These are phyloP conservation scores for Antitrichia curtipendula DNA, from an alignment of 225 moss, liverwort and hornwort species.

Conservation along the genomic window DNA sequence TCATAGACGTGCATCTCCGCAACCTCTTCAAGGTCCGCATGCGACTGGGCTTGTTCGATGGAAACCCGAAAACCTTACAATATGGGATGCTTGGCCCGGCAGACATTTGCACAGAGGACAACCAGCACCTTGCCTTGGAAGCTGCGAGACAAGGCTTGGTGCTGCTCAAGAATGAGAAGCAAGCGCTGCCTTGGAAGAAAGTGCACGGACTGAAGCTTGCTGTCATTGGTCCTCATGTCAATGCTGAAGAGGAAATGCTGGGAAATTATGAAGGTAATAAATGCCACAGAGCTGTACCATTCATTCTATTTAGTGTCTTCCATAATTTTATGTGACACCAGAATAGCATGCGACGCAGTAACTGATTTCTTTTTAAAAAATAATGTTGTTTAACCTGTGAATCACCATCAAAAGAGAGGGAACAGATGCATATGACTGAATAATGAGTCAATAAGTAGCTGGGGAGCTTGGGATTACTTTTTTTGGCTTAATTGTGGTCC, in stretches of 20 bases:
- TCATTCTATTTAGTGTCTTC: neutral
- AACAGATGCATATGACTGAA: neutral
- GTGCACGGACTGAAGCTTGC: constrained; percentile 24
- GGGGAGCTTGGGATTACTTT: too few relatives aligned
- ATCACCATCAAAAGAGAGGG: neutral
- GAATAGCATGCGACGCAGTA: neutral
- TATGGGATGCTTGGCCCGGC: constrained; percentile 44
- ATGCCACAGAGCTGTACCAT: neutral
- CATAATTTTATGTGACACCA: neutral
- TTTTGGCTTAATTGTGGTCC: neutral
- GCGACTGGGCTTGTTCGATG: constrained; percentile 78
- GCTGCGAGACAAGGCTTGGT: constrained; percentile 67
- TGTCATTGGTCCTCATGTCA: constrained; percentile 77
- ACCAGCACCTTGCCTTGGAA: constrained; percentile 60
- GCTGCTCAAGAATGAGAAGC: constrained; percentile 61
- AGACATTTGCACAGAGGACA: constrained; percentile 50
- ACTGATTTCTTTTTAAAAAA: neutral
- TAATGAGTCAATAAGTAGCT: too few relatives aligned
- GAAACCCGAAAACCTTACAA: constrained; percentile 9
- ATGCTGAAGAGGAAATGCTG: constrained; percentile 50
- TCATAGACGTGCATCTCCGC: constrained; percentile 45
- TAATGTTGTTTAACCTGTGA: neutral
- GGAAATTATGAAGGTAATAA: constrained; percentile 73
- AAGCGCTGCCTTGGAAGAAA: constrained; percentile 40
- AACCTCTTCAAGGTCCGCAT: constrained; percentile 55